phyloP scores from a whole-genome alignment of 1,139 yeast species.

The Geotrichum cucujoidarum region DNA sequence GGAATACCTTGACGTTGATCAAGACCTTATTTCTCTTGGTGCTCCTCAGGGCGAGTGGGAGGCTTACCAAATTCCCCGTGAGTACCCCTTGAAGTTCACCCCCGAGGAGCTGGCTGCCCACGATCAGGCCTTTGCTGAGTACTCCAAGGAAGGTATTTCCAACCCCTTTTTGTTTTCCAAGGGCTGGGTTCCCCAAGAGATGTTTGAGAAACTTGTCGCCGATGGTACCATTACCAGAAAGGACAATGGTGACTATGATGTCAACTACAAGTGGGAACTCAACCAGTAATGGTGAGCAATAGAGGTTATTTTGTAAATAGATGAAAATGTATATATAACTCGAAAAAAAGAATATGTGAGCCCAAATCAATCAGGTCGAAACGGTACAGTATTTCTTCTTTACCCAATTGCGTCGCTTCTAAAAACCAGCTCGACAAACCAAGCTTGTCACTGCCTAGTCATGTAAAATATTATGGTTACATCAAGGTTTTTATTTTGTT shows the following conservation, averaged over 20 bases:
- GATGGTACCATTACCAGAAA: slow-evolving; percentile 57
- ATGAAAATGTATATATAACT: too few relatives aligned
- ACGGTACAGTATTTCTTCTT: too few relatives aligned
- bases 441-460: too few relatives aligned
- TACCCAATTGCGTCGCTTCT: too few relatives aligned
- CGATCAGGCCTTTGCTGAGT: slow-evolving; percentile 54
- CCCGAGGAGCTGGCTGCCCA: slow-evolving; percentile 54
- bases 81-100: slow-evolving; percentile 58
- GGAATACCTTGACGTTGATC: slow-evolving; percentile 67
- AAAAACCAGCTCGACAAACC: too few relatives aligned
- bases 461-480: too few relatives aligned
- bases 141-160: slow-evolving; percentile 61
- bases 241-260: slow-evolving; percentile 45
- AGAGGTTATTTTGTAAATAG: too few relatives aligned
- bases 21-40: slow-evolving; percentile 69
- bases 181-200: slow-evolving; percentile 94
- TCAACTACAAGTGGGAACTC: slow-evolving; percentile 29
- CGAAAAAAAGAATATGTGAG: too few relatives aligned
- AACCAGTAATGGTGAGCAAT: slow-evolving; percentile 13
- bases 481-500: too few relatives aligned
- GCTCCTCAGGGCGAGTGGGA: slow-evolving; percentile 45
- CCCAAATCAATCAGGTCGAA: too few relatives aligned
- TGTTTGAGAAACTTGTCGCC: slow-evolving; percentile 65
- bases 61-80: slow-evolving; percentile 34
- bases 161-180: slow-evolving; percentile 87